These are phyloP conservation scores for Neotropicomus parvogracilis DNA, from an alignment of 1,284 basidiomycete genomes.

Conservation along the genomic window DNA sequence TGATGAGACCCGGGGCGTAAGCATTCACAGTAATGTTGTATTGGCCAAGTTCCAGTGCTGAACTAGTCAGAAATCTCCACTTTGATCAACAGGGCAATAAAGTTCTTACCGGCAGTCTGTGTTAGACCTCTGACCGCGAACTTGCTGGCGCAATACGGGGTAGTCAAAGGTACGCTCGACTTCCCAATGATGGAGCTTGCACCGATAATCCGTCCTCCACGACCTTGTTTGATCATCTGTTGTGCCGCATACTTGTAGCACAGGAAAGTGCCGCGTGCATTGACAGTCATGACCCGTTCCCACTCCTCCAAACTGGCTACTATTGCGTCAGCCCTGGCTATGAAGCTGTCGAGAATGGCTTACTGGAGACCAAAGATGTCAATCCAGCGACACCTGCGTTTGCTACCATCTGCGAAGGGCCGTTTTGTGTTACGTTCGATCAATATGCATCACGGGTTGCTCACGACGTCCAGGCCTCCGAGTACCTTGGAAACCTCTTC, in stretches of 20 bases:
- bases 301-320: constrained; percentile 17
- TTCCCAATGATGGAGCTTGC: constrained; percentile 27
- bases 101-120: constrained; percentile 21
- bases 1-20: constrained; percentile 20
- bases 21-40: constrained; percentile 20
- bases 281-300: constrained; percentile 26
- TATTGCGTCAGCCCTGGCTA: background rate
- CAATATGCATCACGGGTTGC: background rate
- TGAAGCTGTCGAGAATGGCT: background rate
- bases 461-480: constrained; percentile 13
- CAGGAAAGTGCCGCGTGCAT: constrained; percentile 29
- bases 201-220: constrained; percentile 37
- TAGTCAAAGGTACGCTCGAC: background rate
- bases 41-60: constrained; percentile 30
- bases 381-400: constrained; percentile 7
- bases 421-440: no score
- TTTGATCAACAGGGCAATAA: background rate
- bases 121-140: constrained; percentile 33
- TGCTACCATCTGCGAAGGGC: constrained; percentile 8
- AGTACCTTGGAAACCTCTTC: background rate
- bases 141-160: constrained; percentile 28
- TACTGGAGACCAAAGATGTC: background rate
- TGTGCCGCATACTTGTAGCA: constrained; percentile 35
- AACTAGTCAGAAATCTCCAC: constrained; percentile 1
- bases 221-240: constrained; percentile 35